These are phyloP conservation scores for Berkeleyomyces rouxiae DNA, from an alignment of 2,329 filamentous ascomycete genomes.

Conservation along the genomic window DNA sequence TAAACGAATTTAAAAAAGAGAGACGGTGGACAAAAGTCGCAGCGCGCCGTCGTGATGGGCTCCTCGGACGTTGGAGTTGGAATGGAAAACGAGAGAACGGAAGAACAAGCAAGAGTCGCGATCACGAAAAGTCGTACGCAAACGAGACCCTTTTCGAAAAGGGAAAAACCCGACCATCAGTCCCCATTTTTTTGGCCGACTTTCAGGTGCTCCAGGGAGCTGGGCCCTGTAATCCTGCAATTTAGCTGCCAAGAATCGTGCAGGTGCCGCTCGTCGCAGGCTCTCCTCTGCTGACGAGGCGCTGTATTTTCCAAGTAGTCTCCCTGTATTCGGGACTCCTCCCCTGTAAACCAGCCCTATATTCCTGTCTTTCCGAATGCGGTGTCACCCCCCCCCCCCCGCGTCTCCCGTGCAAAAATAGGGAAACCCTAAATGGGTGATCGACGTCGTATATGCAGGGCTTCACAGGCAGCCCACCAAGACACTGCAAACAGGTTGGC, in stretches of 20 bases:
- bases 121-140: not conserved
- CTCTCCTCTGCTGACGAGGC: not conserved
- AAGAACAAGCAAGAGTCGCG: not conserved
- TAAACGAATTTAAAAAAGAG: not conserved
- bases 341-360: not conserved
- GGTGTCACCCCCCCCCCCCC: not conserved
- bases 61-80: not conserved
- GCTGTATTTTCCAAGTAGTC: not conserved
- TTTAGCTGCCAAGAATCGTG: not conserved
- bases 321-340: not conserved
- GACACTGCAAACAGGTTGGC: no score
- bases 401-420: not conserved
- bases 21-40: not conserved
- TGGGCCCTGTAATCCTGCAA: not conserved
- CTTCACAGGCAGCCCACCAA: not conserved
- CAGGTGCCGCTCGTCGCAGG: not conserved
- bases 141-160: not conserved
- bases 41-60: not conserved
- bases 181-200: not conserved
- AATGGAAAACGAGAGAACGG: not conserved
- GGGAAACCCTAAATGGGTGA: not conserved
- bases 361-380: not conserved
- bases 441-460: not conserved
- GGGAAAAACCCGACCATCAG: not conserved
- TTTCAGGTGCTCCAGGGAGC: not conserved